These are phyloP conservation scores for Coprinellus micaceus DNA, from an alignment of 768 basidiomycete species.

Conservation along the genomic window DNA sequence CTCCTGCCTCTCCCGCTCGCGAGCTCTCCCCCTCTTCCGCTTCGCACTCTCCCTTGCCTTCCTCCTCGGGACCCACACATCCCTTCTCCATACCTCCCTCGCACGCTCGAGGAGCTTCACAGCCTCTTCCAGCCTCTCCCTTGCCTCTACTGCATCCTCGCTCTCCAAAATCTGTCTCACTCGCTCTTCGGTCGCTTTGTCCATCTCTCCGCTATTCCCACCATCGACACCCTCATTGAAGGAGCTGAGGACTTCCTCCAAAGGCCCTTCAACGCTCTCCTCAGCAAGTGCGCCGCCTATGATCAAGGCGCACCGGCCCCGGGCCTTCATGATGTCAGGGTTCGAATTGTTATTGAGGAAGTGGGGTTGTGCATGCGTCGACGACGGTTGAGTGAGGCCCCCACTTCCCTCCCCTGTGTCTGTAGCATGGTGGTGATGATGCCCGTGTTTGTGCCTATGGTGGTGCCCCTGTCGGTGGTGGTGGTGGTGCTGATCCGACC, in stretches of 20 bases:
- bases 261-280: constrained; percentile 44
- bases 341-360: constrained; percentile 5
- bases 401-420: neutral
- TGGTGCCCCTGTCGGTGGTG: neutral
- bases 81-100: constrained; percentile 20
- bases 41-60: neutral
- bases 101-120: constrained; percentile 41
- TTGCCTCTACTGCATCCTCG: constrained; percentile 53
- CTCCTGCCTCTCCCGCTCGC: neutral
- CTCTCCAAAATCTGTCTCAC: constrained; percentile 32
- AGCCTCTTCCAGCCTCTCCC: constrained; percentile 47
- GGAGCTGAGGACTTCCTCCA: constrained; percentile 39
- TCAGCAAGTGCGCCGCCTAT: constrained; percentile 54
- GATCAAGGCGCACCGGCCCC: constrained; percentile 55
- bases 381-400: neutral
- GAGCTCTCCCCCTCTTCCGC: neutral
- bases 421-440: too few relatives aligned
- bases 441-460: neutral
- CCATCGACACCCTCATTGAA: neutral
- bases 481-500: neutral
- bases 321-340: constrained; percentile 34
- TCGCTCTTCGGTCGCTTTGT: constrained; percentile 30
- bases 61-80: constrained; percentile 1
- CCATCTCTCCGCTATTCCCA: neutral
- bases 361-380: neutral